These are phyloP conservation scores for Rubus idaeus DNA, from an alignment of 306 rosid genomes.

Conservation along the genomic window DNA sequence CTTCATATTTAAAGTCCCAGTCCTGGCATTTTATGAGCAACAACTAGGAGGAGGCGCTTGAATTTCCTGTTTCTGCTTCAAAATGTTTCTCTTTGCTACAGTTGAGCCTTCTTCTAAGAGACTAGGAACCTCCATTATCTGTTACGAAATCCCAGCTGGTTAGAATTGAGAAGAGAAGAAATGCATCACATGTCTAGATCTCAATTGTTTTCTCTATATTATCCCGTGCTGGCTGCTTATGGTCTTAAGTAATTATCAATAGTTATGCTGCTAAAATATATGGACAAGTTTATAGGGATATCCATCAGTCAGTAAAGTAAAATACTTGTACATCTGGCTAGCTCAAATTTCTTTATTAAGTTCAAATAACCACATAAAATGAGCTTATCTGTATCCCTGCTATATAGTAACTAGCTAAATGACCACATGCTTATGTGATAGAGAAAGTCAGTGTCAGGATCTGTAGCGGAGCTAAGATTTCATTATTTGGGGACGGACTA, in stretches of 20 bases:
- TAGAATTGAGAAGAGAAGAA: slow-evolving; percentile 12
- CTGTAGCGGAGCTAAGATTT: background rate
- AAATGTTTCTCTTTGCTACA: slow-evolving; percentile 53
- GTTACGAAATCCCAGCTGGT: slow-evolving; percentile 26
- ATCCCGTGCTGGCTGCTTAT: background rate
- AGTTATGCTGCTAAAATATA: background rate
- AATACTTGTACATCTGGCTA: background rate
- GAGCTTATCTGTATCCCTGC: background rate
- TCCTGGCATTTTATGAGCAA: slow-evolving; percentile 50
- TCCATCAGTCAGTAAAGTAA: background rate
- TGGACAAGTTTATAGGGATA: background rate
- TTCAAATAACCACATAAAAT: background rate
- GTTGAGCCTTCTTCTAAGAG: slow-evolving; percentile 85
- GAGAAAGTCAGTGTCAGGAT: background rate
- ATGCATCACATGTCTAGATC: background rate
- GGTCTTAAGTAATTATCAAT: background rate
- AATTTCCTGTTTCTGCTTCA: slow-evolving; percentile 61
- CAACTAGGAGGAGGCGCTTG: slow-evolving; percentile 52
- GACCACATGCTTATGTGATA: background rate
- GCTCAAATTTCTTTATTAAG: background rate
- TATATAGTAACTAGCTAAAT: background rate
- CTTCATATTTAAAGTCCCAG: slow-evolving; percentile 14
- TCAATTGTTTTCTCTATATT: background rate
- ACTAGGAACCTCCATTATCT: slow-evolving; percentile 94
- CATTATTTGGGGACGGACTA: background rate